Conservation (phyloP, 2,329 filamentous ascomycete genomes). For the Verticillium klebahnii region DNA sequence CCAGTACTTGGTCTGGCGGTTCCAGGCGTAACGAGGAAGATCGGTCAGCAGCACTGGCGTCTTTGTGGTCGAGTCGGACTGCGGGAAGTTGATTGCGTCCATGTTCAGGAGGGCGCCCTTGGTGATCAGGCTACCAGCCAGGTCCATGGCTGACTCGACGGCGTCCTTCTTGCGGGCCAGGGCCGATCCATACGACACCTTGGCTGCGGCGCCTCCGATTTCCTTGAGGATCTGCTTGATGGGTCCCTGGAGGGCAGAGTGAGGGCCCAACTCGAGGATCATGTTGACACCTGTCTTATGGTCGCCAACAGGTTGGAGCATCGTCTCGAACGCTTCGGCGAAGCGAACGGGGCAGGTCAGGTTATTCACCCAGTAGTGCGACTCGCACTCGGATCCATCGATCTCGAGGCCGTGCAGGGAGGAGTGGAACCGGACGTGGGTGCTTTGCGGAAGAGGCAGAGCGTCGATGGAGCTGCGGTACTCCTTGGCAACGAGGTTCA, state of each 20-base stretch:
- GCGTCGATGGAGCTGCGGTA: slow-evolving; percentile 34
- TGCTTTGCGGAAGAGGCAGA: slow-evolving; percentile 26
- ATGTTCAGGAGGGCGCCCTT: background rate
- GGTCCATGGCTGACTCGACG: slow-evolving; percentile 18
- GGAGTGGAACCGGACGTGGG: slow-evolving; percentile 38
- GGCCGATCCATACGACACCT: slow-evolving; percentile 22
- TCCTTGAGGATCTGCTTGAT: slow-evolving; percentile 45
- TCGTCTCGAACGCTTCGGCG: slow-evolving; percentile 32
- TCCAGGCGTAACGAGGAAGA: slow-evolving; percentile 44
- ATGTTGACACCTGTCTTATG: slow-evolving; percentile 16
- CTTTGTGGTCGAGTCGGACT: background rate
- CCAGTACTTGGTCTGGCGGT: slow-evolving; percentile 41
- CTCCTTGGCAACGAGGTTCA: slow-evolving; percentile 5
- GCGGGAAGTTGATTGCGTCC: background rate
- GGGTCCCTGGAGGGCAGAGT: slow-evolving; percentile 43
- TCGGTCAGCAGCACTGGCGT: slow-evolving; percentile 24
- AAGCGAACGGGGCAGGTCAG: slow-evolving; percentile 36
- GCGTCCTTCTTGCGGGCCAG: slow-evolving; percentile 18
- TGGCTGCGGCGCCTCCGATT: slow-evolving; percentile 27
- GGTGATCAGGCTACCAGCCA: background rate
- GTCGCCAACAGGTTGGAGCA: slow-evolving; percentile 18
- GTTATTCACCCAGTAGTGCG: slow-evolving; percentile 40
- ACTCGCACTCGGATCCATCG: slow-evolving; percentile 24
- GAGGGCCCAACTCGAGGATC: slow-evolving; percentile 45
- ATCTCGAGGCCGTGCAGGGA: slow-evolving; percentile 37